Evolutionary conservation across 2,329 filamentous ascomycete genomes (phyloP), one percentile per base, ranked within the genome.

Genomic region (Cercospora nicotianae): DNA sequence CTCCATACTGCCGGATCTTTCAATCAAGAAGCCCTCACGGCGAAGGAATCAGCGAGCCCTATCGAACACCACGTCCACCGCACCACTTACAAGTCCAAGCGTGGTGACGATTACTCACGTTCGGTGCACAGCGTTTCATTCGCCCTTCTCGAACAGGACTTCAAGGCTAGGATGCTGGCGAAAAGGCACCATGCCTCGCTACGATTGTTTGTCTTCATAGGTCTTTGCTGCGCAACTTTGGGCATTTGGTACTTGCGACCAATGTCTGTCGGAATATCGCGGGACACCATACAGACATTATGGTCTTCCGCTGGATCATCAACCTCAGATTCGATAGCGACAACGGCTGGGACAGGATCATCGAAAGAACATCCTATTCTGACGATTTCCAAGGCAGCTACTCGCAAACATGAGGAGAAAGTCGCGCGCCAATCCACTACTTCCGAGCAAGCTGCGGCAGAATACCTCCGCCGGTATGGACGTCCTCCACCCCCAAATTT

Each of bases 401-500:
- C 58, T 31, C 23, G 18, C 5, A 28, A 60, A 39, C 65, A 65
- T 31, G 53, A 67, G n/a, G 51, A 69, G 23, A 60, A 62, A 28
- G 23, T 70, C 13, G 45, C 60, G n/a, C 61, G 60, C 26, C 68
- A 70, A 60, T 71, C 67, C n/a, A 36, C 13, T 13, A 67, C 63
- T 5, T 51, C 42, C 30, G 63, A 67, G 31, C 45, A 57, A 36
- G 66, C 66, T 7, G 60, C 30, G 3, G 36, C 39, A 4, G 75
- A 77, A 42, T 84, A 85, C 65, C 74, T 79, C 13, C 55, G 72
- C 5, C 76, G 79, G 13, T 75, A 81, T 66, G 80, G 81, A 3
- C 75, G 83, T 31, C 78, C 82, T 64, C 82, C 83, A 20, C 83
- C 83, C 2, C 83, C 83, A 3, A 77, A 78, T 0, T 85, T 84